phyloP scores from a whole-genome alignment of 2,329 filamentous ascomycete genomes.

The Nemania bipapillata region DNA sequence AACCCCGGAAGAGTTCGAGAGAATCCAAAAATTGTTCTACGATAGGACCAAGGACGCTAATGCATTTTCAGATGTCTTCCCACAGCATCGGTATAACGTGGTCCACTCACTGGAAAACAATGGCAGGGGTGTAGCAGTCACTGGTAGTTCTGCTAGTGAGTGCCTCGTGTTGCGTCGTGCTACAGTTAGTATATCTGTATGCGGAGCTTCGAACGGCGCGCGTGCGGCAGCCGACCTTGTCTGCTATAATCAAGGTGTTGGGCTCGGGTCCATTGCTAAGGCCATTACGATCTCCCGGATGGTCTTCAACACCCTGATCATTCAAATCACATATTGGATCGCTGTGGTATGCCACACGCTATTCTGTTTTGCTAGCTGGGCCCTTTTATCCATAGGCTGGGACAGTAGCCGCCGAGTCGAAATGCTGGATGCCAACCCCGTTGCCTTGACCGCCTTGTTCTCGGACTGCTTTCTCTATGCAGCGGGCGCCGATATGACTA shows the following conservation, averaged over 20 bases:
- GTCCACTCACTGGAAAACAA: not conserved
- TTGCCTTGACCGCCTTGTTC: not conserved
- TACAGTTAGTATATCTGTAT: not conserved
- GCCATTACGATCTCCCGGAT: not conserved
- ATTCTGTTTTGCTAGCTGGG: not conserved
- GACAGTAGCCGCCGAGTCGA: not conserved
- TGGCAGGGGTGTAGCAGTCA: not conserved
- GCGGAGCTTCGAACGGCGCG: not conserved
- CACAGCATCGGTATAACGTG: not conserved
- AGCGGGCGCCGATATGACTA: not conserved
- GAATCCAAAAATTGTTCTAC: not conserved
- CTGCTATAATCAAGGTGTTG: not conserved
- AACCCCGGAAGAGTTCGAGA: not conserved
- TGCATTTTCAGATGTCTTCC: not conserved
- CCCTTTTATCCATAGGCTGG: not conserved
- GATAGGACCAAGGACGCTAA: not conserved
- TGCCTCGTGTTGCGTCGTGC: not conserved
- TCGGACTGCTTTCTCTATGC: not conserved
- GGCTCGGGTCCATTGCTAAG: not conserved
- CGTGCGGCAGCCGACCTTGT: not conserved
- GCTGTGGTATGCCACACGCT: not conserved
- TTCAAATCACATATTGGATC: not conserved
- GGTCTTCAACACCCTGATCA: not conserved
- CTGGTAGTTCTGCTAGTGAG: not conserved
- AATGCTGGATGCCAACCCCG: not conserved